Base-by-base conservation (phyloP, 2,329 filamentous ascomycete species). In the Gyromitra esculenta region DNA sequence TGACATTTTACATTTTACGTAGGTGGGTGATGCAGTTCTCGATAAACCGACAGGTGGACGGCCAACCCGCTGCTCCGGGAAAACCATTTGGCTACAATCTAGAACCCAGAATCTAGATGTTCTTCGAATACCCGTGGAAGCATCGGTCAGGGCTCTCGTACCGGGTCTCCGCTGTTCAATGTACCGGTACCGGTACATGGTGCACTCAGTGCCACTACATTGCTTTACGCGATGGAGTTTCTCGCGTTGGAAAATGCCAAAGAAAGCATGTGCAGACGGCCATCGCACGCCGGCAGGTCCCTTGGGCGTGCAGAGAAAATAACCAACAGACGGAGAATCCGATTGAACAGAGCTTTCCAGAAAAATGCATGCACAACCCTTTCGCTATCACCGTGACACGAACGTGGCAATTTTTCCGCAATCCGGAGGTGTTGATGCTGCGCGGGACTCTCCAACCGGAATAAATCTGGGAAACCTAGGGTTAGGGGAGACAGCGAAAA, bases 311-410 rank as follows among this genome's bases (percentile, higher is more conserved):
- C 45, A 56, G 18, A 45, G 50, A 35, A 21, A 25, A 67, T 15
- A 65, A 15, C 69, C 37, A 48, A 35, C 48, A 56, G 18, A 73
- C 62, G 48, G 69, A 67, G 63, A 31, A 57, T 59, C 62, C 63
- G 70, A 68, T 73, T 60, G 70, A 73, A 63, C 31, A 59, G 37
- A 57, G 57, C 45, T 70, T 70, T 75, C 72, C 65, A 75, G 72
- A 70, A 75, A 31, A 41, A 75, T 45, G 45, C 72, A 70, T 69
- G 68, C 56, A 54, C 67, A 62, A 18, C 13, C 52, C 43, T n/a
- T 15, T 50, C 45, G 41, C 54, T 52, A 60, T 73, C 71, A 69
- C 71, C 21, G 72, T 75, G 59, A 56, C 65, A 75, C 72, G 21
- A 70, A 21, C 31, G 39, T 75, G 72, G 54, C 31, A 67, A 62